Evolutionary conservation across 192 early-diverging fungal genomes (phyloP).

Genomic region (Coemansia sp.): DNA sequence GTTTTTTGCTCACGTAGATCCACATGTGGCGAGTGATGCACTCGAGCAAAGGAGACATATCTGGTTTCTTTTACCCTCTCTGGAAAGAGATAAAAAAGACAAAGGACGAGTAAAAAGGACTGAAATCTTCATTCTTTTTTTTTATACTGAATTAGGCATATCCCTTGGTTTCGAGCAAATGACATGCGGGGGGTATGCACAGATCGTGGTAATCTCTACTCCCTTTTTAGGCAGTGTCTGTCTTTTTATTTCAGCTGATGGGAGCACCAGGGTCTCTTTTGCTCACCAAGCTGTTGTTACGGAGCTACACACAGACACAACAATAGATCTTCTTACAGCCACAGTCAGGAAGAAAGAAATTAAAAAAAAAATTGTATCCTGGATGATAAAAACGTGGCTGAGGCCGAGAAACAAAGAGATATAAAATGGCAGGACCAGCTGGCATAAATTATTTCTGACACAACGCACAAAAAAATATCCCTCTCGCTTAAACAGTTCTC

Average conservation of each 20-base stretch:
- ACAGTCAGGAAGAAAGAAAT: background rate
- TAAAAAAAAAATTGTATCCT: background rate
- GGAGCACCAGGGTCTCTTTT: background rate
- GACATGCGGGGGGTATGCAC: conserved; percentile 6
- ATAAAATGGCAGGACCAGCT: background rate
- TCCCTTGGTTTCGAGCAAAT: background rate
- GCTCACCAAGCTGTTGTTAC: background rate
- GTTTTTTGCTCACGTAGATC: background rate
- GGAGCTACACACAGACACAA: conserved; percentile 3
- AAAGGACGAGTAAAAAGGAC: background rate
- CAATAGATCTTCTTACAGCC: background rate
- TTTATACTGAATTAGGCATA: background rate
- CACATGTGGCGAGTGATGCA: background rate
- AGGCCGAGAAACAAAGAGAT: background rate
- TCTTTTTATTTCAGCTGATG: background rate
- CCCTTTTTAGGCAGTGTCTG: conserved; percentile 1
- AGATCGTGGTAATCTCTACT: background rate
- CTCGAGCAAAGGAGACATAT: background rate
- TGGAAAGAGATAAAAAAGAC: background rate
- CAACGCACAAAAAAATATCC: background rate
- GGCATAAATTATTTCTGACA: background rate
- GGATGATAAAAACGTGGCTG: conserved; percentile 10
- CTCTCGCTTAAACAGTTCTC: background rate
- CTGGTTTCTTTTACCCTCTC: conserved; percentile 2
- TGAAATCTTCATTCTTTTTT: background rate